phyloP scores from a whole-genome alignment of 2,329 filamentous ascomycete species.

The Aureobasidium subglaciale region DNA sequence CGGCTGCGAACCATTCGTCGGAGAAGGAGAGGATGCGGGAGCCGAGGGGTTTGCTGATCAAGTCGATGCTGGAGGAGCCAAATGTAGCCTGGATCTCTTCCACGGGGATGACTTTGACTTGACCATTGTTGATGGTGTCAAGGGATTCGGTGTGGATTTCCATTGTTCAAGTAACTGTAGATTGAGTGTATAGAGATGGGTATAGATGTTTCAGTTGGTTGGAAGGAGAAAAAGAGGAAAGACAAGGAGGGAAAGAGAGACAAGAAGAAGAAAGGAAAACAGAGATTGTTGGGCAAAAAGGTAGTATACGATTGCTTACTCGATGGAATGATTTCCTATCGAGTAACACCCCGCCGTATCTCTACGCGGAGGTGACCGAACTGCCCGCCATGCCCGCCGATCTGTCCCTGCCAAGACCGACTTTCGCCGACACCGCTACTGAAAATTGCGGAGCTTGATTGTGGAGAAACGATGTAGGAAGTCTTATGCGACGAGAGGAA shows the following conservation, averaged over 20 bases:
- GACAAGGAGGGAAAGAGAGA: neutral
- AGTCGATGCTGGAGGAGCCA: conserved; percentile 48
- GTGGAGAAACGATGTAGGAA: neutral
- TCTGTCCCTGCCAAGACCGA: neutral
- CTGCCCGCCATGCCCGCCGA: neutral
- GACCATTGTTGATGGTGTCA: conserved; percentile 8
- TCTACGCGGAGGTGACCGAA: neutral
- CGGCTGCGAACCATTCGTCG: conserved; percentile 56
- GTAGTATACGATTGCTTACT: conserved; percentile 11
- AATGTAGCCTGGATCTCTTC: conserved; percentile 46
- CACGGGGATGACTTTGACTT: conserved; percentile 13
- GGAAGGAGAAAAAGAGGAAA: neutral
- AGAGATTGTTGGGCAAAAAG: neutral
- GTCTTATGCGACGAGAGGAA: neutral
- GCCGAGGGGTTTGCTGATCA: conserved; percentile 46
- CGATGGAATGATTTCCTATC: conserved; percentile 14
- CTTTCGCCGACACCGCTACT: neutral
- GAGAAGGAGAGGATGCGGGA: conserved; percentile 49
- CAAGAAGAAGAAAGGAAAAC: neutral
- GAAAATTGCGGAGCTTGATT: neutral
- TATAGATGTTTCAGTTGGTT: too few species aligned
- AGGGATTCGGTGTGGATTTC: conserved; percentile 15
- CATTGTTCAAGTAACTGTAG: conserved; percentile 9
- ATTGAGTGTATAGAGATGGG: neutral
- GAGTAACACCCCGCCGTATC: conserved; percentile 15